A percentile compares a stretch with the other conserved stretches of the same genome.
phyloP scores from a whole-genome alignment of 2,329 filamentous ascomycete species.

The Geoglossum cookeanum region DNA sequence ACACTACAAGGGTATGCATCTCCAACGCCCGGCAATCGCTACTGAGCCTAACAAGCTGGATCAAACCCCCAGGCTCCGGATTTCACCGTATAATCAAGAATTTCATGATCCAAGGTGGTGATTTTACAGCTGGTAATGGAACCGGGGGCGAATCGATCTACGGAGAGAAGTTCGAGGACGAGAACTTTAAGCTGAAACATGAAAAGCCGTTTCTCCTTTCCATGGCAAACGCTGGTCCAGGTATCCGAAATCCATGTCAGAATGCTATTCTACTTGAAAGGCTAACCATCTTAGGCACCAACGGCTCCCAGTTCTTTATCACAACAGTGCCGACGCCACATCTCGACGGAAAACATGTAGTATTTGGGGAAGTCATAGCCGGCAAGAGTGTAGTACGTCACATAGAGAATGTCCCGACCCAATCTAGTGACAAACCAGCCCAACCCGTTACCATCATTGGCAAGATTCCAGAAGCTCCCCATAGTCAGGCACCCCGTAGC shows the following conservation, averaged over 20 bases:
- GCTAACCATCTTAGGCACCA: conserved; percentile 43
- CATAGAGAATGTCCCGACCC: conserved; percentile 67
- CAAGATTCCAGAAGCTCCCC: conserved; percentile 10
- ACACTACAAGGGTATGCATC: conserved; percentile 53
- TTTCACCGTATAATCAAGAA: conserved; percentile 97
- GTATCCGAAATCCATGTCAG: conserved; percentile 27
- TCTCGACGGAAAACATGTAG: conserved; percentile 89
- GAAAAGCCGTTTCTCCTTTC: conserved; percentile 83
- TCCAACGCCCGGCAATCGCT: neutral
- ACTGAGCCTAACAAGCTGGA: neutral
- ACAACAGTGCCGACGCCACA: conserved; percentile 92
- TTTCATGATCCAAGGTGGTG: conserved; percentile 97
- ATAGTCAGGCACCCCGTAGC: conserved; percentile 8
- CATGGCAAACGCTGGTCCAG: conserved; percentile 94
- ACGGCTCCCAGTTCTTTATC: conserved; percentile 96
- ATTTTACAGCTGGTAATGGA: conserved; percentile 87
- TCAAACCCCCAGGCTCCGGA: conserved; percentile 36
- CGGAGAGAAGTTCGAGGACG: conserved; percentile 89
- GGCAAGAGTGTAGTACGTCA: conserved; percentile 83
- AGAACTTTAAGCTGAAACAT: conserved; percentile 87
- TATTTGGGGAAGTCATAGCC: conserved; percentile 84
- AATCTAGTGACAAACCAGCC: conserved; percentile 56
- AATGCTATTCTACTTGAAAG: neutral
- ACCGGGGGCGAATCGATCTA: conserved; percentile 97
- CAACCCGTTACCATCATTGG: conserved; percentile 51